A percentile compares a stretch with the other conserved stretches of the same genome.
Evolutionary conservation across 2,329 filamentous ascomycete genomes (phyloP).

Genomic region (Fusarium aywerte): DNA sequence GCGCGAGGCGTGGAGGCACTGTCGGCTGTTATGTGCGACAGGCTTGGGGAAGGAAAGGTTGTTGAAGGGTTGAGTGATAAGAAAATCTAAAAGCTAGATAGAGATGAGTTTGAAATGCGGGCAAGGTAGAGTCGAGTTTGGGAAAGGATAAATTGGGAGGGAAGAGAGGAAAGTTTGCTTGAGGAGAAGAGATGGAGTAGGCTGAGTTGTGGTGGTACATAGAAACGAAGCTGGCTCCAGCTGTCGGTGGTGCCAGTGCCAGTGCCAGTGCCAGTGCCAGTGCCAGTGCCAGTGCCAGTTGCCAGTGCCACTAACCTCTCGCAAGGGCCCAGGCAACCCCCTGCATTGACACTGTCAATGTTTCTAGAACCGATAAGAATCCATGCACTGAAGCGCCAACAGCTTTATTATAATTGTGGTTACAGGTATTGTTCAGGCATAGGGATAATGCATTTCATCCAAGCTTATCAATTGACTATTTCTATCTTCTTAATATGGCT

Average conservation of each 20-base stretch:
- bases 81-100: slow-evolving; percentile 11
- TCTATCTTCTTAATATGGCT: slow-evolving; percentile 1
- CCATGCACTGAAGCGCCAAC: slow-evolving; percentile 14
- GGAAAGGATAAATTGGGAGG: slow-evolving; percentile 11
- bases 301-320: slow-evolving; percentile 23
- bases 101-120: slow-evolving; percentile 14
- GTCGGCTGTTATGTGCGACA: slow-evolving; percentile 33
- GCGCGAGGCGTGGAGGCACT: slow-evolving; percentile 38
- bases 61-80: slow-evolving; percentile 9
- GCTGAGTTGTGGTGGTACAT: slow-evolving; percentile 31
- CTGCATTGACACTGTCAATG: slow-evolving; percentile 40
- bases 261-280: slow-evolving; percentile 16
- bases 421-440: neutral
- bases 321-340: slow-evolving; percentile 34
- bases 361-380: slow-evolving; percentile 48
- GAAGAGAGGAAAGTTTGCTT: slow-evolving; percentile 12
- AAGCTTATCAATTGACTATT: slow-evolving; percentile 3
- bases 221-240: slow-evolving; percentile 30
- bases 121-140: slow-evolving; percentile 16
- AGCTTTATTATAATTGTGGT: neutral
- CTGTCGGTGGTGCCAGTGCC: slow-evolving; percentile 10
- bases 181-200: slow-evolving; percentile 21
- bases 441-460: neutral
- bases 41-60: slow-evolving; percentile 23
- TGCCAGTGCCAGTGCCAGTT: slow-evolving; percentile 21